Evolutionary conservation across 1,284 basidiomycete genomes (phyloP).

Genomic region (Cystobasidiaceae sp.): DNA sequence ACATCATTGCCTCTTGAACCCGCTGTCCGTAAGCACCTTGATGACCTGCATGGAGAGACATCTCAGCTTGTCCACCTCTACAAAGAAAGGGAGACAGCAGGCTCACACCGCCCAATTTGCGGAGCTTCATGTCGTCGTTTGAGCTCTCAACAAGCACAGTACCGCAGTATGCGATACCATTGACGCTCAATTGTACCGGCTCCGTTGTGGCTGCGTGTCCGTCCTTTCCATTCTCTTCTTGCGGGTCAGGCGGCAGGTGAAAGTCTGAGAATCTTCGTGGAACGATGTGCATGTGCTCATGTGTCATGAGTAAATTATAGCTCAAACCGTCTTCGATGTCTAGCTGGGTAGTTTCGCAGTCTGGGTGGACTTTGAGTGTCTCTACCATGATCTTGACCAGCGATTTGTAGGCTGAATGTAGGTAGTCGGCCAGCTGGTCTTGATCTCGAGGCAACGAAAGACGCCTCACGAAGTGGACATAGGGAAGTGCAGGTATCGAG

Average conservation of each 20-base stretch:
- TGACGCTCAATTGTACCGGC: background rate
- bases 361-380: too few species aligned
- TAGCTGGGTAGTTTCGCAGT: too few species aligned
- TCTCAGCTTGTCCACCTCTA: too few species aligned
- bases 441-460: too few species aligned
- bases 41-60: too few species aligned
- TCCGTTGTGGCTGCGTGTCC: background rate
- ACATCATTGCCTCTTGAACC: too few species aligned
- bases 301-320: conserved; percentile 4
- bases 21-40: too few species aligned
- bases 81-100: too few species aligned
- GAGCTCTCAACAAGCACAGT: conserved; percentile 7
- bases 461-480: background rate
- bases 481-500: background rate
- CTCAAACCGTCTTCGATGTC: background rate
- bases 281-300: conserved; percentile 1
- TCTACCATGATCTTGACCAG: background rate
- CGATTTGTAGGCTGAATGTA: background rate
- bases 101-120: background rate
- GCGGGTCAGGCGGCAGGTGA: background rate
- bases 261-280: background rate
- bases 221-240: background rate
- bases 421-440: too few species aligned
- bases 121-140: background rate
- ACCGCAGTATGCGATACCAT: background rate